Base-by-base conservation (phyloP, 2,329 filamentous ascomycete genomes). In the Sarocladiaceae sp. region DNA sequence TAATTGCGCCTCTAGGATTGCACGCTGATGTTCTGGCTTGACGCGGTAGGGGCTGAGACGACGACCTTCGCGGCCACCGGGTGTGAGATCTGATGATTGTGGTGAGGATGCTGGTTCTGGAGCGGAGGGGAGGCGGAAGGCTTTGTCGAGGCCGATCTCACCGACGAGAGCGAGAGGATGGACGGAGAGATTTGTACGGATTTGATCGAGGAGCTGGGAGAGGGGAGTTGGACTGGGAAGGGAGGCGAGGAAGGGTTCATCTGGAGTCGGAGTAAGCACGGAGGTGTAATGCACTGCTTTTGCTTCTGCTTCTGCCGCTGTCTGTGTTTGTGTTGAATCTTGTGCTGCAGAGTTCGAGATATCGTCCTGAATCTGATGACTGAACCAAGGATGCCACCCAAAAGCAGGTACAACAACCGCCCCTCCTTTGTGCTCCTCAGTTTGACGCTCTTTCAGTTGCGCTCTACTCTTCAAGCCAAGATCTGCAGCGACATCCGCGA, bases 341-440 rank as follows among this genome's bases (percentile, higher is more conserved):
- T 49, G 4, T 6, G n/a, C n/a, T n/a, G n/a, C n/a, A n/a, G 22
- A 13, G 20, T 25, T 12, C 17, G n/a, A 13, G 5, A 63, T 66
- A 64, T 89, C 83, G 60, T 85, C 79, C 62, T 84, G 90, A 60
- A 94, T 77, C 57, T 89, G 84, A 65, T 93, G 76, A 1, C 88
- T 87, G 66, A 92, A 93, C 89, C 89, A 94, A 1, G 89, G 89
- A 64, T 94, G 89, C 87, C 88, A 92, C 18, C 89, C 89, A 68
- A 92, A 93, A n/a, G 84, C 83, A 0, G 89, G 87, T 3, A 93
- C 60, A 50, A 76, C 60, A 20, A 7, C 26, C 22, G 31, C 20
- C 13, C 22, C 8, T 7, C 40, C 22, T 33, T 20, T 25, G 12
- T 50, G 29, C 17, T 31, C 7, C 7, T 31, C 4, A 5, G n/a